A percentile compares a stretch with the other conserved stretches of the same genome.
phyloP scores from a whole-genome alignment of 345 rosid species.

The Camelina laxa region DNA sequence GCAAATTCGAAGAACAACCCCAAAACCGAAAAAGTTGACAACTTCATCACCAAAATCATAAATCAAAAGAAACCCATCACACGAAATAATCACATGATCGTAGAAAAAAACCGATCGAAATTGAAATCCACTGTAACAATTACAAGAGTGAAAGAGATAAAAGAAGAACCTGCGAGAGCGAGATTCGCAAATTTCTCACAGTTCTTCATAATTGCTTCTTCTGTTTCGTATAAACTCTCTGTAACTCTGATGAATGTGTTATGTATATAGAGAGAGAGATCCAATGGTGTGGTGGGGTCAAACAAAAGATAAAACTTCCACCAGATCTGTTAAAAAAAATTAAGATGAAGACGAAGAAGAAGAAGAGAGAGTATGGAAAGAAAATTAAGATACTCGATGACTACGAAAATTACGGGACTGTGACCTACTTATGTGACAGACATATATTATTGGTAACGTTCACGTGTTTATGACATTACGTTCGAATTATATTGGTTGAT shows the following conservation, averaged over 20 bases:
- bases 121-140: not conserved
- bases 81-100: slow-evolving; percentile 5
- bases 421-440: slow-evolving; percentile 31
- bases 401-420: slow-evolving; percentile 29
- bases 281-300: slow-evolving; percentile 45
- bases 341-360: slow-evolving; percentile 21
- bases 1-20: slow-evolving; percentile 7
- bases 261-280: slow-evolving; percentile 31
- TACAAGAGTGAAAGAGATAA: not conserved
- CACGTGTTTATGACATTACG: slow-evolving; percentile 32
- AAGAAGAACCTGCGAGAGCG: slow-evolving; percentile 74
- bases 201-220: slow-evolving; percentile 64
- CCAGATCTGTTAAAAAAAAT: slow-evolving; percentile 35
- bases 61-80: slow-evolving; percentile 20
- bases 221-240: slow-evolving; percentile 31
- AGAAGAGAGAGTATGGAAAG: slow-evolving; percentile 7
- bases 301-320: slow-evolving; percentile 14
- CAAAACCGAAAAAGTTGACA: not conserved
- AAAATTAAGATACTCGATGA: slow-evolving; percentile 32
- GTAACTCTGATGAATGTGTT: slow-evolving; percentile 7
- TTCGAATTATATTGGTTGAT: slow-evolving; percentile 21
- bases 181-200: slow-evolving; percentile 74
- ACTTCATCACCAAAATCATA: not conserved
- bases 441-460: slow-evolving; percentile 16
- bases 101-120: slow-evolving; percentile 20